These are phyloP conservation scores for Boletus vermiculosoides DNA, from an alignment of 768 basidiomycete species.

Conservation along the genomic window DNA sequence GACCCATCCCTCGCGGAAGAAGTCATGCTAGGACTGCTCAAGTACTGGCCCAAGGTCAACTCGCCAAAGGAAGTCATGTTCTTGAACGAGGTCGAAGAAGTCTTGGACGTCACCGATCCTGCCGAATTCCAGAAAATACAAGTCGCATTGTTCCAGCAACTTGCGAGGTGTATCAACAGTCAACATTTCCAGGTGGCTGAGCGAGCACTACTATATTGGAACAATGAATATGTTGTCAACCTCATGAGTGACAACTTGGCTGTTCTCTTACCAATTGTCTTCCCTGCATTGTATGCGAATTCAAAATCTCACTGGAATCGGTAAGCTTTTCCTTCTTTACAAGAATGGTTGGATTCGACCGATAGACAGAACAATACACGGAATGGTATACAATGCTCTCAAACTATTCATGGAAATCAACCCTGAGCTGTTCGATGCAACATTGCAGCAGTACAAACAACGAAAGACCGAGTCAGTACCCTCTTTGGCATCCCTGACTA, in stretches of 20 bases:
- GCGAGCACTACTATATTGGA: constrained; percentile 96
- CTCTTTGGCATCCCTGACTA: not conserved
- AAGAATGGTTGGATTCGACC: constrained; percentile 7
- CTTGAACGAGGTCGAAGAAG: constrained; percentile 98
- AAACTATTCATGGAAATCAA: constrained; percentile 99
- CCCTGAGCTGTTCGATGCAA: constrained; percentile 91
- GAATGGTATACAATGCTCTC: constrained; percentile 98
- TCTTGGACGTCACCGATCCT: constrained; percentile 96
- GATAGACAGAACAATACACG: constrained; percentile 84
- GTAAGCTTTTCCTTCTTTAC: constrained; percentile 45
- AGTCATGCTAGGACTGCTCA: constrained; percentile 92
- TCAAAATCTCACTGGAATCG: constrained; percentile 99
- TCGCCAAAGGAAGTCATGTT: constrained; percentile 99
- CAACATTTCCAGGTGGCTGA: constrained; percentile 99
- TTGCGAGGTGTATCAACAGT: constrained; percentile 96
- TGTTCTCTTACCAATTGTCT: constrained; percentile 90
- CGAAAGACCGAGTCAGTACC: constrained; percentile 74
- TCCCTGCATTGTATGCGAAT: constrained; percentile 93
- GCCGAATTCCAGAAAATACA: constrained; percentile 96
- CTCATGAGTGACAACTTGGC: constrained; percentile 96
- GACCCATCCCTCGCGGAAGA: constrained; percentile 90
- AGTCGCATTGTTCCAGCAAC: constrained; percentile 86
- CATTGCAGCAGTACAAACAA: constrained; percentile 91
- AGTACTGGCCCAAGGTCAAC: constrained; percentile 99
- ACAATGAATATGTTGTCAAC: constrained; percentile 99